Evolutionary conservation across 257 asterid genomes (phyloP).

Genomic region (Jasminum sambac): DNA sequence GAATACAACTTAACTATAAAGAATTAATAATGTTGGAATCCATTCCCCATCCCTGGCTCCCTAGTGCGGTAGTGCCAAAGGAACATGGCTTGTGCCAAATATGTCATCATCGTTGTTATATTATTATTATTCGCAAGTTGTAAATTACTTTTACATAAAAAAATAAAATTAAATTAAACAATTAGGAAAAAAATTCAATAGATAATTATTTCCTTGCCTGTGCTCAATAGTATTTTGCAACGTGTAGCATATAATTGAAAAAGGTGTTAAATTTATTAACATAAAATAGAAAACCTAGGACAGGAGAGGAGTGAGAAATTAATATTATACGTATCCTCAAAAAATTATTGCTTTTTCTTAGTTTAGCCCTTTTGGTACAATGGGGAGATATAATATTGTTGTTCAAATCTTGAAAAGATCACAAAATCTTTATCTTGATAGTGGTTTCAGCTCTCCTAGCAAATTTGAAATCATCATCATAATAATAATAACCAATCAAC

Average conservation of each 20-base stretch:
- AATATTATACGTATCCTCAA: background rate
- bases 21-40: no score
- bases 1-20: no score
- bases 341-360: background rate
- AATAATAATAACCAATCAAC: no score
- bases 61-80: no score
- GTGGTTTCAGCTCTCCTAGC: background rate
- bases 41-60: no score
- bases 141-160: background rate
- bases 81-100: no score
- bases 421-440: background rate
- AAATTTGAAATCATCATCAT: background rate
- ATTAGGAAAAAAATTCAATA: background rate
- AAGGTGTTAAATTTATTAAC: background rate
- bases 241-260: background rate
- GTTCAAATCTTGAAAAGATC: background rate
- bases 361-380: background rate
- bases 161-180: background rate
- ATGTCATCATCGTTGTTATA: background rate
- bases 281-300: slow-evolving; percentile 1
- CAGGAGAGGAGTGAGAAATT: background rate
- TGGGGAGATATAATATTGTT: background rate
- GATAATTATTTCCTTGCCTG: background rate
- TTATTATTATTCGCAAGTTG: background rate
- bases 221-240: background rate